These are phyloP conservation scores for Candida peoriensis DNA, from an alignment of 805 yeast species.

Conservation along the genomic window DNA sequence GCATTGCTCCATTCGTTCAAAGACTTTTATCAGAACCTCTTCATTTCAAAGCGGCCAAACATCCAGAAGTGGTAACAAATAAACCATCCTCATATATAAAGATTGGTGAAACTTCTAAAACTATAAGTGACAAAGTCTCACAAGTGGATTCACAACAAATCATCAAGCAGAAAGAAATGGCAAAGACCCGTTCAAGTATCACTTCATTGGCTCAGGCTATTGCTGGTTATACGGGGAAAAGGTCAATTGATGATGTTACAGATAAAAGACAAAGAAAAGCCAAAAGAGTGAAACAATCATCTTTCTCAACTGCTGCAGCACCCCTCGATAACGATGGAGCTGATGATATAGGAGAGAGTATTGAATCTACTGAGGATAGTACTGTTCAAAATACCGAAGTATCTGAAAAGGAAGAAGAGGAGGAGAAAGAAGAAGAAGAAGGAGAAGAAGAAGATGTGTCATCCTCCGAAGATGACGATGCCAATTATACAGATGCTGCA, in stretches of 20 bases:
- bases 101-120: conserved; percentile 10
- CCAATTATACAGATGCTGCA: conserved; percentile 17
- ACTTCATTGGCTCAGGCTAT: conserved; percentile 23
- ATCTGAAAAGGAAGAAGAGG: conserved; percentile 35
- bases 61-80: conserved; percentile 41
- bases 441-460: conserved; percentile 3
- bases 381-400: no score
- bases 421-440: conserved; percentile 16
- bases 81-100: conserved; percentile 46
- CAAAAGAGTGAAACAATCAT: conserved; percentile 12
- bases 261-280: conserved; percentile 21
- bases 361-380: conserved; percentile 8
- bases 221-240: conserved; percentile 23
- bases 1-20: conserved; percentile 53
- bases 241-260: conserved; percentile 12
- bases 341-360: conserved; percentile 30
- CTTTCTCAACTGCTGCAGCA: neutral
- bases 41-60: conserved; percentile 56
- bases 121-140: no score
- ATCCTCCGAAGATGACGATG: conserved; percentile 13
- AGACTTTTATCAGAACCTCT: conserved; percentile 58
- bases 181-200: conserved; percentile 8
- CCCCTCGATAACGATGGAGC: conserved; percentile 14
- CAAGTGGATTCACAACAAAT: neutral
- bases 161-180: neutral